Evolutionary conservation across 257 asterid species (phyloP), one percentile per base, ranked within the genome.

Genomic region (Nicotiana attenuata): DNA sequence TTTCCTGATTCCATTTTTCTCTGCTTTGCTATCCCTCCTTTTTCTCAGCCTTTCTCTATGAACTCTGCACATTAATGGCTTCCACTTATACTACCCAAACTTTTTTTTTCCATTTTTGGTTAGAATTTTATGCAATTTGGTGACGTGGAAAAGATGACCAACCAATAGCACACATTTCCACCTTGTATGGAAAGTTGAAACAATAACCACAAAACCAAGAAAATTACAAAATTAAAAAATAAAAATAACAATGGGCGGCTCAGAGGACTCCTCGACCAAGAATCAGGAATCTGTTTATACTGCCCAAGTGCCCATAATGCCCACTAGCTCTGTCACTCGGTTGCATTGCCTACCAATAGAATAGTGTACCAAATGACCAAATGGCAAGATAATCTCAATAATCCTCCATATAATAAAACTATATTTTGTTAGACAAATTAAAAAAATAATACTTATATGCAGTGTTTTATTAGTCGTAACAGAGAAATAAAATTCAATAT

Each of bases 1-100:
- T 90, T 89, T 79, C 87, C 87, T 50, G 92, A 85, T 81, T 88
- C 89, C 99, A 93, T 95, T 33, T 56, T 83, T 80, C 78, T 26
- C 64, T 65, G 57, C 57, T 38, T 38, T 60, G 14, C 83, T 41
- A 68, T 61, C 81, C 68, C 81, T 20, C 31, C 14, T 69, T 38
- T 26, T 17, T 7, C 78, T 71, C 60, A 3, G 77, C 77, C 77
- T 69, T 41, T 73, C 22, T 24, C 9, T 71, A 45, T 45, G 4
- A 71, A 45, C 78, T 45, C 24, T 19, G 63, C 24, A 19, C 63
- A 56, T 16, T 14, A 28, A 69, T 45, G 78, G 59, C 78, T 22
- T 73, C 61, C 41, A 47, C 61, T 73, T 73, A 47, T 47, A 22
- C 61, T 14, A 35, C 61, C 6, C n/a, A 73, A 73, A 47, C 8